Evolutionary conservation across 805 yeast species (phyloP).

Genomic region (Candida nitratophila): DNA sequence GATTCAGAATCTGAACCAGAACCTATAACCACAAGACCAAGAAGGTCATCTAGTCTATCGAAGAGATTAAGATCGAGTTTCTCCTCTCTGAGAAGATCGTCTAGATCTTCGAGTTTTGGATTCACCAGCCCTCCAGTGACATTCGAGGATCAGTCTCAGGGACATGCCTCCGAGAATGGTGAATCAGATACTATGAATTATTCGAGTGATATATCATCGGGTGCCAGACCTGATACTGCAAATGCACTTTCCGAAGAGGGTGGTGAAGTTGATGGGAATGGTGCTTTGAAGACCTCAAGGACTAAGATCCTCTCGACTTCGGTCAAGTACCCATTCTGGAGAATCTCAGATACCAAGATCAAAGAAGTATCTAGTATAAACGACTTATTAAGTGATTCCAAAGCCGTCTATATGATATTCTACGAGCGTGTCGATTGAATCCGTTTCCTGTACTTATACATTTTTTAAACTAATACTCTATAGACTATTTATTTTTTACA

Average conservation of each 20-base stretch:
- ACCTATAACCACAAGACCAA: constrained; percentile 1
- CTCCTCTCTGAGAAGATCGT: not conserved
- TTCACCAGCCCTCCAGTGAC: too few species aligned
- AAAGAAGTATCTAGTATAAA: constrained; percentile 46
- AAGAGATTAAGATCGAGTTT: not conserved
- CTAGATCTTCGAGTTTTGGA: not conserved
- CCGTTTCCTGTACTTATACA: too few species aligned
- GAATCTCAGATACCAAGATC: constrained; percentile 70
- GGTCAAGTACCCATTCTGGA: constrained; percentile 67
- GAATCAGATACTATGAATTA: too few species aligned
- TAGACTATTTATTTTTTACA: too few species aligned
- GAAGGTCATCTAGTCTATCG: constrained; percentile 2
- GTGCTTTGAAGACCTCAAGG: not conserved
- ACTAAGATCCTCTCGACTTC: constrained; percentile 48
- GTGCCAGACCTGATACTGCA: too few species aligned
- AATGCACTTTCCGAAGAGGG: too few species aligned
- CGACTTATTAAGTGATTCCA: constrained; percentile 59
- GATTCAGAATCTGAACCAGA: too few species aligned
- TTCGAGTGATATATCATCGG: too few species aligned
- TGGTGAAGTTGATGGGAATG: too few species aligned
- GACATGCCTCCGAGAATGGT: too few species aligned
- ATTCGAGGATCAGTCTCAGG: not conserved
- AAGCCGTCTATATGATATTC: constrained; percentile 80
- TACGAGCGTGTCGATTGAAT: constrained; percentile 51
- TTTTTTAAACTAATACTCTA: too few species aligned